A percentile compares a stretch with the other conserved stretches of the same genome.
Conservation (phyloP, 2,329 filamentous ascomycete genomes). For the Nannizziopsis barbatae region DNA sequence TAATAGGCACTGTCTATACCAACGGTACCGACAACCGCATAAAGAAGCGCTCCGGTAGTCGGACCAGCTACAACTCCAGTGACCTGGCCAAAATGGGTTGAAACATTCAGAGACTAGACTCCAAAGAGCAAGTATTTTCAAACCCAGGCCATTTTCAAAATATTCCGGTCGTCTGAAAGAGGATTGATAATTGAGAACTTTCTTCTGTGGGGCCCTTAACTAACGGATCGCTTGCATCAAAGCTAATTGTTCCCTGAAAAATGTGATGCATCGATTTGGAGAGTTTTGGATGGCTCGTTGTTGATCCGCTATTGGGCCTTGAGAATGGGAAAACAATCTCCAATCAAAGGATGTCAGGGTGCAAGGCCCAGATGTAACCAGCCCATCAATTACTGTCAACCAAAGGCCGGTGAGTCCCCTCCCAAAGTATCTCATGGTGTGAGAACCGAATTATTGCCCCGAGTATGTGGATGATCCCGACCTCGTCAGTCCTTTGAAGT, state of each 20-base stretch:
- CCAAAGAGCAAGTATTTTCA: background rate
- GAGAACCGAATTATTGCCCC: no score
- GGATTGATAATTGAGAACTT: no score
- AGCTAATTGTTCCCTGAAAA: background rate
- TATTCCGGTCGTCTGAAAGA: no score
- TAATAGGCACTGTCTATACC: no score
- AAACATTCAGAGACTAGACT: background rate
- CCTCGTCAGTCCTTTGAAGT: no score
- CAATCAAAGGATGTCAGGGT: background rate
- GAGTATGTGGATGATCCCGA: no score
- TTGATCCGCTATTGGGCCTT: background rate
- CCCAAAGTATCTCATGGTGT: no score
- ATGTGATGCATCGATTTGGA: constrained; percentile 7
- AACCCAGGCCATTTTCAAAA: constrained; percentile 2
- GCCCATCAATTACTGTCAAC: background rate
- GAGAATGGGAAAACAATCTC: background rate
- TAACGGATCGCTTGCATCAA: constrained; percentile 4
- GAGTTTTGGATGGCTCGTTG: background rate
- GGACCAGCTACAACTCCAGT: no score
- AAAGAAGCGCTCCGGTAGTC: no score
- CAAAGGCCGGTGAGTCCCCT: no score
- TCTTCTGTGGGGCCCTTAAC: background rate
- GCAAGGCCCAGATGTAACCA: background rate
- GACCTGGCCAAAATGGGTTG: no score
- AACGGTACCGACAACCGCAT: no score